Conservation (phyloP, 805 yeast genomes). For the Saccharomycopsis sp. region DNA sequence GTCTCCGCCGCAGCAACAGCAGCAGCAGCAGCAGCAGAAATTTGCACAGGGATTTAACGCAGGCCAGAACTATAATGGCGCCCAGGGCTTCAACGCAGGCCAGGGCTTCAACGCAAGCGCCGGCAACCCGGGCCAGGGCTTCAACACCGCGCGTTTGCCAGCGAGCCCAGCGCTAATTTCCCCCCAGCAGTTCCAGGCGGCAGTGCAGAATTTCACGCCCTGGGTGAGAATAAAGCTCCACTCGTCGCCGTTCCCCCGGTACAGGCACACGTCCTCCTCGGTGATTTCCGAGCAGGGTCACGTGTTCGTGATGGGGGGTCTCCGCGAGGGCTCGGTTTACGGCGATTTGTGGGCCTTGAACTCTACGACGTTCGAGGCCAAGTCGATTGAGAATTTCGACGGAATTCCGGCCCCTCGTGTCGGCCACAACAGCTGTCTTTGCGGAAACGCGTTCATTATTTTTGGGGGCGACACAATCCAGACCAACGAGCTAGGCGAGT, state of each 20-base stretch:
- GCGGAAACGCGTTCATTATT: slow-evolving; percentile 91
- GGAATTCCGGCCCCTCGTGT: slow-evolving; percentile 93
- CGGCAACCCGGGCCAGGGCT: slow-evolving; percentile 8
- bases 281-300: slow-evolving; percentile 74
- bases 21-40: slow-evolving; percentile 23
- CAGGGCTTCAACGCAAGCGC: background rate
- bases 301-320: slow-evolving; percentile 87
- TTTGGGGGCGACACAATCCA: slow-evolving; percentile 95
- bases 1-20: slow-evolving; percentile 18
- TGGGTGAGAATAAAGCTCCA: slow-evolving; percentile 61
- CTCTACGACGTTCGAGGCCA: slow-evolving; percentile 35
- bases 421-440: slow-evolving; percentile 86
- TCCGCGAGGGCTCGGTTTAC: slow-evolving; percentile 84
- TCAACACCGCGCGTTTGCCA: too few species aligned
- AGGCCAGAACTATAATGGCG: background rate
- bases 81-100: slow-evolving; percentile 25
- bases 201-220: slow-evolving; percentile 36
- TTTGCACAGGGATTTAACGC: too few species aligned
- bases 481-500: slow-evolving; percentile 63
- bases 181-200: slow-evolving; percentile 23
- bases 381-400: slow-evolving; percentile 62
- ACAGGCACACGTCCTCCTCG: slow-evolving; percentile 82
- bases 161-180: background rate
- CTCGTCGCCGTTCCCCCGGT: slow-evolving; percentile 88
- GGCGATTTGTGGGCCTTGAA: slow-evolving; percentile 82